Base-by-base conservation (phyloP, 2,329 filamentous ascomycete genomes). In the Trichoderma guizhouense region DNA sequence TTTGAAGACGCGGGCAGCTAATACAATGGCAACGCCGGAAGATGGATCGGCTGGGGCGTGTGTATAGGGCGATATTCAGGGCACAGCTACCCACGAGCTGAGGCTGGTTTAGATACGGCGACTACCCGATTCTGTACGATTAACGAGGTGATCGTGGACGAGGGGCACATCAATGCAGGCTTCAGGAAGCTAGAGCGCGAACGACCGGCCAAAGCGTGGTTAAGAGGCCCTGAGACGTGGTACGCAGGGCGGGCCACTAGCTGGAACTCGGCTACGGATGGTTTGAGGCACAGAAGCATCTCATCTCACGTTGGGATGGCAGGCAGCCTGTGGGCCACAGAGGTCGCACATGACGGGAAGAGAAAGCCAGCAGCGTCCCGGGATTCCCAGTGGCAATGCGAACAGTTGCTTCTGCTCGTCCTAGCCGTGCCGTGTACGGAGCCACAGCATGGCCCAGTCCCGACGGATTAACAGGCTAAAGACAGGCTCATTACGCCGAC, bases 151-250 rank as follows among this genome's bases (percentile, higher is more conserved):
- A 62, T 62, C 39, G 36, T 47, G 57, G 67, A 43, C 36, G 28
- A 69, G 34, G 67, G 61, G 67, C 57, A 58, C 66, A 61, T 36
- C 57, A 61, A 69, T 69, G 57, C 67, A 69, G 55, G 34, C 65
- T 51, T 51, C 58, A 30, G 28, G 55, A 69, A 69, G 66, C 67
- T 69, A 69, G 57, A 53, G 34, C 24, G 26, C 24, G 65, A 60
- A 69, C 65, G 26, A 34, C 65, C 55, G 65, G 65, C 53, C 65
- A 69, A 60, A 39, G 53, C 36, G 60, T 55, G 55, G n/a, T 69
- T 69, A 62, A 62, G 67, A 69, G 67, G 55, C 57, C 57, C 57
- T 7, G 57, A 69, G 57, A 58, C 34, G 64, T 57, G 55, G 57
- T 51, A 53, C 43, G 28, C 55, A 36, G 21, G 55, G 57, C 57